Percentiles rank a stretch among this genome's conserved stretches.
phyloP scores from a whole-genome alignment of 108 stramenopile species.

The Pelagomonas calceolata region DNA sequence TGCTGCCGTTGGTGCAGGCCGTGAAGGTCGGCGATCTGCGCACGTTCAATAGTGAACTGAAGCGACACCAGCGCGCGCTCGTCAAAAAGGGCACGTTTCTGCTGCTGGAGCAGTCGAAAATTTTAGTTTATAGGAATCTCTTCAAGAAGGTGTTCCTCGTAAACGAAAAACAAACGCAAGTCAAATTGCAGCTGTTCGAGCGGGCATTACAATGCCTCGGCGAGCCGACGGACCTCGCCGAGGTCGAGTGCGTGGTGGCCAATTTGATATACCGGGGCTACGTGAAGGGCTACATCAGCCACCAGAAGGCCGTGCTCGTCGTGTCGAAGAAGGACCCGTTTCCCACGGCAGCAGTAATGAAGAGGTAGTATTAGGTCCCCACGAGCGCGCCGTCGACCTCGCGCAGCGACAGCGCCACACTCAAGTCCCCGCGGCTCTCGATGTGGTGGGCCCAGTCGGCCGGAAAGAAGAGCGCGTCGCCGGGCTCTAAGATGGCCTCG shows the following conservation, averaged over 20 bases:
- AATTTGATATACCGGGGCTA: constrained; percentile 79
- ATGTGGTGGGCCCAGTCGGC: background rate
- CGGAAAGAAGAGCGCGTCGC: background rate
- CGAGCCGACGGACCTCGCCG: constrained; percentile 78
- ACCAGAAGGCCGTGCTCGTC: constrained; percentile 75
- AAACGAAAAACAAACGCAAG: constrained; percentile 48
- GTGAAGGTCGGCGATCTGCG: constrained; percentile 73
- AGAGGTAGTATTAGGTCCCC: too few relatives aligned
- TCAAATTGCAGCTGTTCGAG: constrained; percentile 51
- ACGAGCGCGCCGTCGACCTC: background rate
- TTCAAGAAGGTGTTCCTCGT: constrained; percentile 72
- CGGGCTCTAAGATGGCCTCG: background rate
- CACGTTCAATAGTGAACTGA: constrained; percentile 65
- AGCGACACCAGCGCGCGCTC: constrained; percentile 48
- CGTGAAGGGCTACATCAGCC: constrained; percentile 82
- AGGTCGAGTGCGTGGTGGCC: constrained; percentile 89
- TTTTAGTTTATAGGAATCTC: constrained; percentile 83
- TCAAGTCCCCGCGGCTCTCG: background rate
- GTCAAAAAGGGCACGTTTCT: constrained; percentile 74
- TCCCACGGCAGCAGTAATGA: constrained; percentile 48
- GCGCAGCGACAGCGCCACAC: background rate
- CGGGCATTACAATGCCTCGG: constrained; percentile 63
- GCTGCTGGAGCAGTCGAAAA: constrained; percentile 81
- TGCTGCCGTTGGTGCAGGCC: constrained; percentile 57
- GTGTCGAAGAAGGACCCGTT: constrained; percentile 87